Base-by-base conservation (phyloP, 1,139 yeast species). In the Kluyveromyces marxianus region DNA sequence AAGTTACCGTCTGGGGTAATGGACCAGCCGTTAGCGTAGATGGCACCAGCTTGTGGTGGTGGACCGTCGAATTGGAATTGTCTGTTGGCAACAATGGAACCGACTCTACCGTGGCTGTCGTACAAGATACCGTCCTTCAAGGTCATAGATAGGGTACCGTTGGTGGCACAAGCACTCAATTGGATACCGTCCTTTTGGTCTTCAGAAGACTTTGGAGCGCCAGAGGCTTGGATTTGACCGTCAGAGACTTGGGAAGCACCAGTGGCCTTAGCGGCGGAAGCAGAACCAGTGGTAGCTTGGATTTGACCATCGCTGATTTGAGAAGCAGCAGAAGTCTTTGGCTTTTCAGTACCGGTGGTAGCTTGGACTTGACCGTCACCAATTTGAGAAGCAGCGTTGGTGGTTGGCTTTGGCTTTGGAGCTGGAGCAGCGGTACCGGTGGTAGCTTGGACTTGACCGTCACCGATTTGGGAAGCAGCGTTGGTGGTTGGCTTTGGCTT, bases 31-130 rank as follows among this genome's bases (percentile, higher is more conserved):
- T 80, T 86, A 63, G 94, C 94, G 69, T 81, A 83, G 69, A 84
- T 80, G 58, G 89, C 76, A 69, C 94, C 94, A 50, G 92, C 90
- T 75, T 84, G 94, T 61, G 92, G 92, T 69, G 90, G 89, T 58
- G 92, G 94, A 67, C 92, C 92, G 65, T 84, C 94, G 62, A 84
- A 84, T 72, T 84, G 94, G 83, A 84, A 84, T 73, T 84, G 94
- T 73, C 83, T 77, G 83, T 83, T 83, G 52, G 90, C 82, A 58
- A 84, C 94, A 67, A 84, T 83, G 48, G 90, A 78, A 63, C 94
- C 94, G 55, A 84, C 70, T 78, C 94, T 81, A 50, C 87, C 87
- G 51, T 70, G 58, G 47, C 75, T 62, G 63, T 84, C 94, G 39
- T 74, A 76, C 66, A 84, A 74, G 50, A 81, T 63, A 58, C 80